Evolutionary conservation across 805 yeast species (phyloP).

Genomic region (Zygosaccharomyces siamensis): DNA sequence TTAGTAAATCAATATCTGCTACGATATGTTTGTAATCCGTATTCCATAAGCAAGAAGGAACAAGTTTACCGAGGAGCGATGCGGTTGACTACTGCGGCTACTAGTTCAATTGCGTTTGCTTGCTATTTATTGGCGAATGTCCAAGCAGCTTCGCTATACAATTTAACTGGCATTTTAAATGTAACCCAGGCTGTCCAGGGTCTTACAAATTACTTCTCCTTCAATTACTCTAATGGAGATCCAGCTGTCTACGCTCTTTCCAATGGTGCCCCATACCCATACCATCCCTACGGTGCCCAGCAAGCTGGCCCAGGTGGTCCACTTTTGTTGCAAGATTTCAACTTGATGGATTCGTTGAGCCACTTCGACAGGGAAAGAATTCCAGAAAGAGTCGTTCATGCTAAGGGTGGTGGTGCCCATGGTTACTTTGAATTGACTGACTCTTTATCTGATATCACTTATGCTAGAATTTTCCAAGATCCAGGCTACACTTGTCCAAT

Average conservation of each 20-base stretch:
- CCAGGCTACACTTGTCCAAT: constrained; percentile 42
- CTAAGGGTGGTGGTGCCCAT: constrained; percentile 61
- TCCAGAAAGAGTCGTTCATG: constrained; percentile 66
- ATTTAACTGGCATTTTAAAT: not conserved
- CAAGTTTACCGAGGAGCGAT: not conserved
- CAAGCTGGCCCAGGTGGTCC: constrained; percentile 55
- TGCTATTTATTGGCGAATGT: not conserved
- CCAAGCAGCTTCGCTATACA: not conserved
- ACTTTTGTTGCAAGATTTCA: constrained; percentile 52
- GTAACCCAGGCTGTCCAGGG: not conserved
- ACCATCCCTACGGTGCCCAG: constrained; percentile 52
- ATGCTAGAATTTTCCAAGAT: constrained; percentile 39
- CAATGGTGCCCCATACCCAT: constrained; percentile 51
- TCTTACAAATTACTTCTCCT: not conserved
- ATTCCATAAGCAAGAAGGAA: not conserved
- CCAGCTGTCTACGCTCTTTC: constrained; percentile 37
- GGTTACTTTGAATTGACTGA: constrained; percentile 58
- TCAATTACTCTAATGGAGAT: not conserved
- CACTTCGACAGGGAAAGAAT: constrained; percentile 62
- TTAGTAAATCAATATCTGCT: too few relatives aligned
- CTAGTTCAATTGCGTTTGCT: not conserved
- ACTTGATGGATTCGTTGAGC: constrained; percentile 50
- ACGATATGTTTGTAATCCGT: too few relatives aligned
- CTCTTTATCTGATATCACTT: constrained; percentile 48
- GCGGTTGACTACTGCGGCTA: not conserved